Conservation (phyloP, 2,329 filamentous ascomycete species). For the Aspergillus tanneri region DNA sequence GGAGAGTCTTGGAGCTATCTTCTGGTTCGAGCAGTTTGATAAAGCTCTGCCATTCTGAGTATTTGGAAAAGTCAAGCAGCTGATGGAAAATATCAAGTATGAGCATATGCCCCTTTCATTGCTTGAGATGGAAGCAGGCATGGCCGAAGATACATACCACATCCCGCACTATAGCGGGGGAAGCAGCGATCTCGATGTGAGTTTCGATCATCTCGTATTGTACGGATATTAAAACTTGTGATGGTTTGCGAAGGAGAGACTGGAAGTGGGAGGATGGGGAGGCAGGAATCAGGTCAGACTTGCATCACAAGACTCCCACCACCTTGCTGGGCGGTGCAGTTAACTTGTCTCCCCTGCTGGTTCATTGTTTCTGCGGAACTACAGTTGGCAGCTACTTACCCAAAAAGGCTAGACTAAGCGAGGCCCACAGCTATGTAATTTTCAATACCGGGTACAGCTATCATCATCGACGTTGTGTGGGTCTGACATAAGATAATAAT, state of each 20-base stretch:
- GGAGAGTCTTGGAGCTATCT: conserved; percentile 18
- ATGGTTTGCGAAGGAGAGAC: background rate
- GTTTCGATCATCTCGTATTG: conserved; percentile 24
- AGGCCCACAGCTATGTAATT: too few species aligned
- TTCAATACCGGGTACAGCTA: too few species aligned
- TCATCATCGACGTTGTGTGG: too few species aligned
- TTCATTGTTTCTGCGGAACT: too few species aligned
- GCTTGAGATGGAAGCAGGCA: background rate
- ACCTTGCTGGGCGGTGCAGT: too few species aligned
- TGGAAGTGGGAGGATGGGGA: background rate
- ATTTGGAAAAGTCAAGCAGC: conserved; percentile 27
- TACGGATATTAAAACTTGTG: background rate
- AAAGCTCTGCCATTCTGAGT: conserved; percentile 28
- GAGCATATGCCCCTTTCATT: background rate
- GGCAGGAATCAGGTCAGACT: background rate
- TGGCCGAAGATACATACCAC: conserved; percentile 18
- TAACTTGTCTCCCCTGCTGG: too few species aligned
- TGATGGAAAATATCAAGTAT: conserved; percentile 6
- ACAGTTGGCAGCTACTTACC: too few species aligned
- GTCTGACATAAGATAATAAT: too few species aligned
- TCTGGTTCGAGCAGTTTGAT: conserved; percentile 22
- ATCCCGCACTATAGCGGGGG: conserved; percentile 28
- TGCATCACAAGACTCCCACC: too few species aligned
- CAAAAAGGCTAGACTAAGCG: too few species aligned
- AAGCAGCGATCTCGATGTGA: conserved; percentile 25